phyloP scores from a whole-genome alignment of 1,284 basidiomycete species.

The Testicularia cyperi region DNA sequence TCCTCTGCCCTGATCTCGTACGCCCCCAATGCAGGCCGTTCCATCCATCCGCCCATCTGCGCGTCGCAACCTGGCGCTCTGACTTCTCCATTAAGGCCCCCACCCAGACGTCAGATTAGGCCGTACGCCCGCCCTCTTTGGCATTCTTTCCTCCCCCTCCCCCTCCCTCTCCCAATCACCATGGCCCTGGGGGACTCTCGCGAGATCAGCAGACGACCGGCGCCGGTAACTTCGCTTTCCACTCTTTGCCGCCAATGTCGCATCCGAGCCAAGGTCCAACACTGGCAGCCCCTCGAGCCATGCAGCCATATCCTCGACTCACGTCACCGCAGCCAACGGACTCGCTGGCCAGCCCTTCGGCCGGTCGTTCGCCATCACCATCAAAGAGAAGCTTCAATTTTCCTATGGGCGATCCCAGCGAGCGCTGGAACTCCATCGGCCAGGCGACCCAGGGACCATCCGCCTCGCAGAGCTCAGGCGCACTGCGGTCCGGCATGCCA shows the following conservation, averaged over 20 bases:
- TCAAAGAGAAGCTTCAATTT: constrained; percentile 44
- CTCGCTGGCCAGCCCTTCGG: constrained; percentile 1
- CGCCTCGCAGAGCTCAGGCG: constrained; percentile 1
- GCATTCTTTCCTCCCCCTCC: background rate
- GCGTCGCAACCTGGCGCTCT: background rate
- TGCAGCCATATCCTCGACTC: constrained; percentile 42
- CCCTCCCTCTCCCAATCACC: too few relatives aligned
- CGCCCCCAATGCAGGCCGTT: too few relatives aligned
- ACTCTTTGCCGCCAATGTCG: constrained; percentile 14
- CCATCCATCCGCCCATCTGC: too few relatives aligned
- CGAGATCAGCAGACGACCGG: constrained; percentile 4
- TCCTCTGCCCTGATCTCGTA: too few relatives aligned
- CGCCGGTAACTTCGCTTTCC: constrained; percentile 4
- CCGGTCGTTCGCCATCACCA: constrained; percentile 45
- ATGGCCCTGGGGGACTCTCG: too few relatives aligned
- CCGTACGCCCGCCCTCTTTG: constrained; percentile 11
- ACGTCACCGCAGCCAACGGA: constrained; percentile 41
- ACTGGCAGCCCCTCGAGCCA: constrained; percentile 33
- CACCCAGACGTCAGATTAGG: too few relatives aligned
- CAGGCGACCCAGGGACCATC: constrained; percentile 16
- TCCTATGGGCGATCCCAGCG: constrained; percentile 39
- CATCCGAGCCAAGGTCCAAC: constrained; percentile 10
- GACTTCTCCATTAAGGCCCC: too few relatives aligned
- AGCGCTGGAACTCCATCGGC: constrained; percentile 48
- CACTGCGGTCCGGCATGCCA: constrained; percentile 1